Evolutionary conservation across 2,329 filamentous ascomycete species (phyloP), one percentile per base, ranked within the genome.

Genomic region (Sphaerostilbella broomeana): DNA sequence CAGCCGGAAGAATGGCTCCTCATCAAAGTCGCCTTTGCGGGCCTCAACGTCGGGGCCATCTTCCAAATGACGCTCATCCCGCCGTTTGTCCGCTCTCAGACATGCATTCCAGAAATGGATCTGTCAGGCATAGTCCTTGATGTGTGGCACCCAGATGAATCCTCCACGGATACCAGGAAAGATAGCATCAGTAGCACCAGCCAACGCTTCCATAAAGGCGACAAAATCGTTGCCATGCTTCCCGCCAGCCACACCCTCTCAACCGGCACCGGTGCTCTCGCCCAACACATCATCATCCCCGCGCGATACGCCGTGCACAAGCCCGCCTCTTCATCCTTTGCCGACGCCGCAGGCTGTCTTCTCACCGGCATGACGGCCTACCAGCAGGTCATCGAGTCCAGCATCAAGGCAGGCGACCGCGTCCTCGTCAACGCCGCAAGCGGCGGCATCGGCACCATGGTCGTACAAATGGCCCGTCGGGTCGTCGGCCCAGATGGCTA

Each of bases 401-500:
- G 54, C 2, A 55, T 61, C 43, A 55, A 60, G 47, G 47, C 47
- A 18, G 63, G 68, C 0, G 55, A 63, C 25, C 53, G 60, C 3
- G 65, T 73, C 24, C 47, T 75, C 32, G 56, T 74, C 4, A 70
- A 73, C 45, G 71, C 68, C 4, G 72, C 68, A 15, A 72, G 69
- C 47, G 70, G 71, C 1, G 70, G 69, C 10, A 65, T 75, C 5
- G 71, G 71, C 10, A 60, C 61, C 15, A 48, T 73, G 35, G 56
- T 63, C 2, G 54, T 72, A 32, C 71, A 75, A 54, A 62, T 70
- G 56, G 56, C 51, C 30, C 56, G 56, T 11, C 53, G 48, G n/a
- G 45, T 56, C 47, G 59, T 69, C 45, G 59, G 65, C 27, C 45
- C 56, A 36, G 52, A 57, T 1, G 70, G 68, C 3, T 51, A 57